phyloP scores from a whole-genome alignment of 2,329 filamentous ascomycete species.

The Ilyonectria robusta region DNA sequence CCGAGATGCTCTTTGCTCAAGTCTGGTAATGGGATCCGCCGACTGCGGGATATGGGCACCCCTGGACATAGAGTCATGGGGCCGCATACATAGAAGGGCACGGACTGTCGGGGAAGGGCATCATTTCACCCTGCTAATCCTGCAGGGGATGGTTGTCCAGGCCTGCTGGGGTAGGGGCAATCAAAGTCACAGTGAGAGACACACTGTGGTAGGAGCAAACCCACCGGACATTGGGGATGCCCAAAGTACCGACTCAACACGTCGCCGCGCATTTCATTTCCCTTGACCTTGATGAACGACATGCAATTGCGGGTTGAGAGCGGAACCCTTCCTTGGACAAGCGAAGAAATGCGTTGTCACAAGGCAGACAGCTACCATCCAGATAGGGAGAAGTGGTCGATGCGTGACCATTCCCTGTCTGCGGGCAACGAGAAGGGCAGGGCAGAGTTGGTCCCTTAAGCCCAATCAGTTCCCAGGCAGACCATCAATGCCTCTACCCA shows the following conservation, averaged over 20 bases:
- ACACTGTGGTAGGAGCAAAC: conserved; percentile 32
- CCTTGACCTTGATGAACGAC: conserved; percentile 4
- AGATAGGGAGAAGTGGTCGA: conserved; percentile 18
- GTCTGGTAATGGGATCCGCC: conserved; percentile 41
- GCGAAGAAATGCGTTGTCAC: conserved; percentile 17
- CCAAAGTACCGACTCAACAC: conserved; percentile 22
- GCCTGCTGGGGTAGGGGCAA: conserved; percentile 36
- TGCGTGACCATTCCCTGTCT: conserved; percentile 19
- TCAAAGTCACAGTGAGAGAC: conserved; percentile 30
- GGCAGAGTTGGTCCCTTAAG: conserved; percentile 1
- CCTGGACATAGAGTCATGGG: conserved; percentile 41
- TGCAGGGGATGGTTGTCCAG: conserved; percentile 45
- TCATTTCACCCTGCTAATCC: conserved; percentile 36
- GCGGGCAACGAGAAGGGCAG: conserved; percentile 10
- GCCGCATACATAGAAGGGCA: conserved; percentile 37
- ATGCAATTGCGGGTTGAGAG: conserved; percentile 18
- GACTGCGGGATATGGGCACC: conserved; percentile 43
- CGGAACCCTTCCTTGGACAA: conserved; percentile 10
- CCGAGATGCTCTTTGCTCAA: conserved; percentile 41
- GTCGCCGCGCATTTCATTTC: conserved; percentile 27
- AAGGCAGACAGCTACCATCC: conserved; percentile 18
- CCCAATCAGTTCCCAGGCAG: background rate
- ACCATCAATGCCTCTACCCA: background rate
- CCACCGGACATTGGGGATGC: conserved; percentile 20
- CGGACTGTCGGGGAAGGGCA: conserved; percentile 36